Percentiles rank a stretch among this genome's conserved stretches.
Conservation (phyloP, 2,329 filamentous ascomycete species). For the Boeremia exigua region DNA sequence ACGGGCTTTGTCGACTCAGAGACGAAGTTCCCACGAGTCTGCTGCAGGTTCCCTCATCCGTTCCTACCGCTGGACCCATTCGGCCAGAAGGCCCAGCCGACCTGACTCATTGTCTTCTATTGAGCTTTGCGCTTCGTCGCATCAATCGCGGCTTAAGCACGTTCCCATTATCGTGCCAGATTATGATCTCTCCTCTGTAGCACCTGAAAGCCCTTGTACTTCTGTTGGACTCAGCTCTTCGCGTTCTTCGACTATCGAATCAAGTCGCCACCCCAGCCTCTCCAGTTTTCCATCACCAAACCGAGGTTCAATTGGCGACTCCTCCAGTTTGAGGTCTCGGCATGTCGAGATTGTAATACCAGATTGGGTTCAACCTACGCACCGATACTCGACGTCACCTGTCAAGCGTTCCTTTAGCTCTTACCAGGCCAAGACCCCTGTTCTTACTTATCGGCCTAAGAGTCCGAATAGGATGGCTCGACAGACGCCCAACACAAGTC, state of each 20-base stretch:
- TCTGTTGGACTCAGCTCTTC: slow-evolving; percentile 43
- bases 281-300: slow-evolving; percentile 35
- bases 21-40: slow-evolving; percentile 36
- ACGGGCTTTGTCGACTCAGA: slow-evolving; percentile 36
- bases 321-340: slow-evolving; percentile 45
- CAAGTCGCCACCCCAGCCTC: slow-evolving; percentile 38
- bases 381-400: slow-evolving; percentile 46
- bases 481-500: slow-evolving; percentile 51
- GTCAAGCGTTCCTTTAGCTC: slow-evolving; percentile 35
- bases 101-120: slow-evolving; percentile 27
- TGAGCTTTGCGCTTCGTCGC: slow-evolving; percentile 29
- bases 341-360: slow-evolving; percentile 60
- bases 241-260: slow-evolving; percentile 39
- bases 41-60: slow-evolving; percentile 38
- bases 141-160: slow-evolving; percentile 48
- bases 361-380: slow-evolving; percentile 51
- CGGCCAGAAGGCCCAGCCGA: slow-evolving; percentile 25
- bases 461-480: slow-evolving; percentile 51
- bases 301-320: slow-evolving; percentile 40
- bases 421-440: slow-evolving; percentile 22
- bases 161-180: slow-evolving; percentile 53
- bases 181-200: slow-evolving; percentile 49
- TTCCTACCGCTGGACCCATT: slow-evolving; percentile 31
- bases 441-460: slow-evolving; percentile 27
- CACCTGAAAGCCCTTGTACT: slow-evolving; percentile 45